phyloP scores from a whole-genome alignment of 75 land plant species.

The Pinus tabuliformis region DNA sequence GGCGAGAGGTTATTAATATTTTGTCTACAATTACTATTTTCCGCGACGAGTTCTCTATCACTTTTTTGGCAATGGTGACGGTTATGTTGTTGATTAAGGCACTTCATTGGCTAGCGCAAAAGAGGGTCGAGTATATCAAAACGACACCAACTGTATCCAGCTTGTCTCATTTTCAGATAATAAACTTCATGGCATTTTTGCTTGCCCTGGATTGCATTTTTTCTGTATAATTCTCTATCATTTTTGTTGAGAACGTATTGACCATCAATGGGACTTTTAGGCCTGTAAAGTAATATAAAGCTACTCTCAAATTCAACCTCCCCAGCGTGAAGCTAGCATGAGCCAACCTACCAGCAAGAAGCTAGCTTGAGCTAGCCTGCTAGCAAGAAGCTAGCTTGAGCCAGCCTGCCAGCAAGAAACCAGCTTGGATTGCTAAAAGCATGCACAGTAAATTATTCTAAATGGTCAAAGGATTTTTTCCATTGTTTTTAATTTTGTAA shows the following conservation, averaged over 20 bases:
- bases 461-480: no score
- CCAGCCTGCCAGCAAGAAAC: no score
- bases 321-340: no score
- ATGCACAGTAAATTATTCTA: no score
- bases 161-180: slow-evolving; percentile 41
- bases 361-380: no score
- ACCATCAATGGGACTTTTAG: no score
- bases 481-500: no score
- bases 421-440: no score
- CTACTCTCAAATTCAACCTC: no score
- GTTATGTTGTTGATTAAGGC: slow-evolving; percentile 80
- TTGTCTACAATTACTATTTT: slow-evolving; percentile 95
- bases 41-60: slow-evolving; percentile 84
- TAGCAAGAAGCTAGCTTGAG: no score
- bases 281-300: no score
- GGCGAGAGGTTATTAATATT: slow-evolving; percentile 95
- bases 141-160: slow-evolving; percentile 60
- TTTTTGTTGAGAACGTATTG: slow-evolving; percentile 56
- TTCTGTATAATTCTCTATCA: slow-evolving; percentile 53
- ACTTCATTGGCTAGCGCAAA: slow-evolving; percentile 84
- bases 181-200: slow-evolving; percentile 28
- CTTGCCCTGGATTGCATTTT: slow-evolving; percentile 62
- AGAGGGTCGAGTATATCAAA: slow-evolving; percentile 77
- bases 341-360: no score
- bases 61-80: slow-evolving; percentile 80